phyloP scores from a whole-genome alignment of 805 yeast species.

The Candida lessepsii region DNA sequence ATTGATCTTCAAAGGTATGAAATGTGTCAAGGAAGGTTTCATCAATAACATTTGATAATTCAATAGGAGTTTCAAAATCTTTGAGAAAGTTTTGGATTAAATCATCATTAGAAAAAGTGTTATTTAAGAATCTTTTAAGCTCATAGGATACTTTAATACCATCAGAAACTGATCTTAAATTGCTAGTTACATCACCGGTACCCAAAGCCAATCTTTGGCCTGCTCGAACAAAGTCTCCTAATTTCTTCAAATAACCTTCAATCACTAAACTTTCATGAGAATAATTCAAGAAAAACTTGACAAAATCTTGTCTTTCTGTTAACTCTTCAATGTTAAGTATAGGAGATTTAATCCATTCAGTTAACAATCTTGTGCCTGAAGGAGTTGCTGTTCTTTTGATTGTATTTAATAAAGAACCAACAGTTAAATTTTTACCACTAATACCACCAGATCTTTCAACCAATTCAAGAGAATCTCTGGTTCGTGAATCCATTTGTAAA shows the following conservation, averaged over 20 bases:
- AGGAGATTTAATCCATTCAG: slow-evolving; percentile 83
- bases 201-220: slow-evolving; percentile 49
- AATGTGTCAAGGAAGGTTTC: slow-evolving; percentile 22
- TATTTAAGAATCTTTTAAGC: slow-evolving; percentile 19
- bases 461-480: slow-evolving; percentile 74
- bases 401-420: slow-evolving; percentile 70
- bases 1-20: slow-evolving; percentile 3
- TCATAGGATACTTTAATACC: slow-evolving; percentile 27
- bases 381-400: slow-evolving; percentile 74
- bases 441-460: slow-evolving; percentile 46
- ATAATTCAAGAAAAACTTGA: slow-evolving; percentile 23
- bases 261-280: slow-evolving; percentile 12
- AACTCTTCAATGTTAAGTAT: slow-evolving; percentile 59
- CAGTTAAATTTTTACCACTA: slow-evolving; percentile 46
- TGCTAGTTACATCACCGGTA: slow-evolving; percentile 31
- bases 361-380: slow-evolving; percentile 76
- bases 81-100: slow-evolving; percentile 21
- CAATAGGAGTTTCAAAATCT: slow-evolving; percentile 37
- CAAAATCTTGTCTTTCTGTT: slow-evolving; percentile 44
- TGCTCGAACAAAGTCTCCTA: slow-evolving; percentile 59
- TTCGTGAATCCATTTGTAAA: slow-evolving; percentile 79
- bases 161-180: slow-evolving; percentile 31
- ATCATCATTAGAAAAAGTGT: slow-evolving; percentile 20
- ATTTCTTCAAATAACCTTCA: slow-evolving; percentile 37
- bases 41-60: slow-evolving; percentile 43